Conservation (phyloP, 1,139 yeast species). For the Yamadazyma triangularis region DNA sequence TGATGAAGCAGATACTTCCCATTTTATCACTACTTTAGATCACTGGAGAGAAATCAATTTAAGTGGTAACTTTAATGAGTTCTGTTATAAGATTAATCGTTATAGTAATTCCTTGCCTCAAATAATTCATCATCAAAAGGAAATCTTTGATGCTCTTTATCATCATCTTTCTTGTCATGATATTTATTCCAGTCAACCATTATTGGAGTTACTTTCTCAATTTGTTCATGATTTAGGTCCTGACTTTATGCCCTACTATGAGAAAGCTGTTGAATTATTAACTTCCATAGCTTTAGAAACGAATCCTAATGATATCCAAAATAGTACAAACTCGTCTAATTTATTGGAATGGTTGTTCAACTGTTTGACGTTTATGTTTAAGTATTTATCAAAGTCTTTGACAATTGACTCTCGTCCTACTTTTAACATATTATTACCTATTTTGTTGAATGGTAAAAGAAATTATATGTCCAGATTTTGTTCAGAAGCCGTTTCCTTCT, state of each 20-base stretch:
- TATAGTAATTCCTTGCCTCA: conserved; percentile 73
- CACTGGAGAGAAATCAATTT: conserved; percentile 89
- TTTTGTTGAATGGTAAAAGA: conserved; percentile 50
- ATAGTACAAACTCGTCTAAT: conserved; percentile 49
- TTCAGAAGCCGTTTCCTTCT: conserved; percentile 85
- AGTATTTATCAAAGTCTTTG: conserved; percentile 67
- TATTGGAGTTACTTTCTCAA: conserved; percentile 76
- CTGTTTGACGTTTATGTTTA: conserved; percentile 82
- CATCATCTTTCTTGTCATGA: conserved; percentile 54
- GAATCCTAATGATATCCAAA: conserved; percentile 43
- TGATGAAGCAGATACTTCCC: conserved; percentile 69
- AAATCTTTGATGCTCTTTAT: conserved; percentile 54
- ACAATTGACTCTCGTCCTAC: conserved; percentile 65
- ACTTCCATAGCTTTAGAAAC: conserved; percentile 46
- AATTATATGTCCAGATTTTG: conserved; percentile 75
- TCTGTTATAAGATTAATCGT: conserved; percentile 52
- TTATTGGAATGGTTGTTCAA: conserved; percentile 82
- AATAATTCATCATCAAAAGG: conserved; percentile 63
- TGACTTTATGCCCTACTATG: conserved; percentile 75
- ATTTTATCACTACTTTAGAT: conserved; percentile 70
- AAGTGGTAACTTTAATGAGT: conserved; percentile 66
- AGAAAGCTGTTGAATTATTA: conserved; percentile 47
- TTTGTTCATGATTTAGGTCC: conserved; percentile 92
- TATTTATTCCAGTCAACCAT: conserved; percentile 70
- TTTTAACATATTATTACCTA: conserved; percentile 58